Percentiles rank a stretch among this genome's conserved stretches.
phyloP scores from a whole-genome alignment of 75 land plant genomes.

The Sequoia sempervirens region DNA sequence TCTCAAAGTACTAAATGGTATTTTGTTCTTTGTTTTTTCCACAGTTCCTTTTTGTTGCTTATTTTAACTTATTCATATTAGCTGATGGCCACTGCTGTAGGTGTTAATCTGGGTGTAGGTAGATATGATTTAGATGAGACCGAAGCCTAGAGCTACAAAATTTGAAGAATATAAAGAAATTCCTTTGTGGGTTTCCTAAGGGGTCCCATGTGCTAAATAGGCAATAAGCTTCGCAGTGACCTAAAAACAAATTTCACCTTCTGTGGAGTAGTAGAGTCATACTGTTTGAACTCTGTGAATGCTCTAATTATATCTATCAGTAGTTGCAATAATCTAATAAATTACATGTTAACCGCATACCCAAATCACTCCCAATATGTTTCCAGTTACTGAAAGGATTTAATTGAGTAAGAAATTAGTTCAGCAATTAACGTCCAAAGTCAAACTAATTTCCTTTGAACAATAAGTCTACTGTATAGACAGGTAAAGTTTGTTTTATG shows the following conservation, averaged over 20 bases:
- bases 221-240: background rate
- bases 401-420: background rate
- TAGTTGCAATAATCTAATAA: background rate
- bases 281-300: background rate
- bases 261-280: background rate
- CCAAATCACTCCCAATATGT: background rate
- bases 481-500: background rate
- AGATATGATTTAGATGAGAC: background rate
- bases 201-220: background rate
- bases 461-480: background rate
- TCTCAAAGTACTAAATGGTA: constrained; percentile 69
- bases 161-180: background rate
- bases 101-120: background rate
- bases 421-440: background rate
- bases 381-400: background rate
- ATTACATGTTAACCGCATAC: background rate
- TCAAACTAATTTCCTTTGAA: background rate
- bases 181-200: background rate
- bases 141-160: background rate
- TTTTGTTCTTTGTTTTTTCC: background rate
- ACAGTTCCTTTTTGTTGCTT: background rate
- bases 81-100: background rate
- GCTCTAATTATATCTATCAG: background rate
- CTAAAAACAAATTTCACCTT: background rate
- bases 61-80: background rate